Percentiles rank a stretch among this genome's conserved stretches.
Conservation (phyloP, 345 rosid genomes). For the Draba incana region DNA sequence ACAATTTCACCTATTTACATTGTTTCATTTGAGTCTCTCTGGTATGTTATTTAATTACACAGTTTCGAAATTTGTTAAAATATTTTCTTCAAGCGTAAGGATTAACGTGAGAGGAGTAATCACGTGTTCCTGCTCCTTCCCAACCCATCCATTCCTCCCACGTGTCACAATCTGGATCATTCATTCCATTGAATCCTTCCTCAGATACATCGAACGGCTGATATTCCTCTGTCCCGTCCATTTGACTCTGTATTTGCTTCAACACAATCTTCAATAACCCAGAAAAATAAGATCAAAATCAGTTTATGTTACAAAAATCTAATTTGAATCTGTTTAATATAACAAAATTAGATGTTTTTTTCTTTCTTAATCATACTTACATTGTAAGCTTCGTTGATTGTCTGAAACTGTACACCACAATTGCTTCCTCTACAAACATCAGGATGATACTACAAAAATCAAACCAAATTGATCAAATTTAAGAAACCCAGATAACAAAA, state of each 20-base stretch:
- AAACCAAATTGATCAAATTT: background rate
- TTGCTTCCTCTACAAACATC: slow-evolving; percentile 94
- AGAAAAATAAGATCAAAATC: background rate
- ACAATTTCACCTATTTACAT: slow-evolving; percentile 28
- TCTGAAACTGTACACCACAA: slow-evolving; percentile 74
- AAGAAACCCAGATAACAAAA: background rate
- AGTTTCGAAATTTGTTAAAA: background rate
- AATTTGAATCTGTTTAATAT: background rate
- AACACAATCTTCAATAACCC: slow-evolving; percentile 52
- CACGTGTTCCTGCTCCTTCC: slow-evolving; percentile 93
- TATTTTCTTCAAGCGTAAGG: slow-evolving; percentile 55
- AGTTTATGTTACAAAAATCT: background rate
- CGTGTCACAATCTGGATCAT: slow-evolving; percentile 68
- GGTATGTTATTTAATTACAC: slow-evolving; percentile 7
- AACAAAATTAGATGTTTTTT: too few species aligned
- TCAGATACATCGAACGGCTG: slow-evolving; percentile 48
- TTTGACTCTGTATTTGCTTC: slow-evolving; percentile 57
- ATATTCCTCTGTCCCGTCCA: slow-evolving; percentile 38
- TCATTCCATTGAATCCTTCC: slow-evolving; percentile 62
- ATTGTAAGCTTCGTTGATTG: slow-evolving; percentile 86
- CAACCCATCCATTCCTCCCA: slow-evolving; percentile 99
- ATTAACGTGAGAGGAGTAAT: slow-evolving; percentile 79
- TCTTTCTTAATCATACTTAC: slow-evolving; percentile 46
- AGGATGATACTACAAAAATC: slow-evolving; percentile 79
- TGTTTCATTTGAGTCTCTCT: slow-evolving; percentile 5